Evolutionary conservation across 371 early-diverging fungal species (phyloP).

Genomic region (Batrachochytrium dendrobatidis): DNA sequence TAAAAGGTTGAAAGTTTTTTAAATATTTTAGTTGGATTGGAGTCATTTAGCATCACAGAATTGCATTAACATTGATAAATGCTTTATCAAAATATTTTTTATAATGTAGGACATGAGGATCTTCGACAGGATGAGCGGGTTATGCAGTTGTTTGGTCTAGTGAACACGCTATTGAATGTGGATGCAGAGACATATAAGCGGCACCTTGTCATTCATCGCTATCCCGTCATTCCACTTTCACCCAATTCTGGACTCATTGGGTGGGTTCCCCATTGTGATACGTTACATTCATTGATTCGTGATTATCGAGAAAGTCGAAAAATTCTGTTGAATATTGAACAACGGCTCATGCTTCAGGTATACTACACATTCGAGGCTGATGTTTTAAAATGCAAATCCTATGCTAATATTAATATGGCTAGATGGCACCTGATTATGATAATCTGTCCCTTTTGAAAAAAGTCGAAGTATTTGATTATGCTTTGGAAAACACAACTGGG

Average conservation of each 20-base stretch:
- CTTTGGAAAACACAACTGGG: slow-evolving; percentile 88
- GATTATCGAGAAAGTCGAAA: slow-evolving; percentile 84
- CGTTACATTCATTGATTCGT: slow-evolving; percentile 83
- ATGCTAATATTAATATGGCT: slow-evolving; percentile 10
- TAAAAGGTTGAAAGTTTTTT: slow-evolving; percentile 73
- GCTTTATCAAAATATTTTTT: too few species aligned
- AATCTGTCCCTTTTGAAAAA: slow-evolving; percentile 86
- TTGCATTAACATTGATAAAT: background rate
- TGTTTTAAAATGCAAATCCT: background rate
- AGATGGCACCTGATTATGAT: slow-evolving; percentile 93
- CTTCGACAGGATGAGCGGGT: slow-evolving; percentile 97
- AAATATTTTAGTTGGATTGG: background rate
- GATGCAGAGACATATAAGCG: slow-evolving; percentile 92
- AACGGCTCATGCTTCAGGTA: slow-evolving; percentile 82
- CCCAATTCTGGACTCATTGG: slow-evolving; percentile 95
- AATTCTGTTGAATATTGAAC: slow-evolving; percentile 88
- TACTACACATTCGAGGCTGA: background rate
- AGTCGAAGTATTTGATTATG: slow-evolving; percentile 95
- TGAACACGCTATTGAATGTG: slow-evolving; percentile 80
- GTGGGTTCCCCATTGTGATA: slow-evolving; percentile 94
- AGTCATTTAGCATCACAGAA: background rate
- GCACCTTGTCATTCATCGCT: slow-evolving; percentile 85
- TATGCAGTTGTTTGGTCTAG: slow-evolving; percentile 97
- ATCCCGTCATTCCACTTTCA: slow-evolving; percentile 92
- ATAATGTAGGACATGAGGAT: slow-evolving; percentile 92